Evolutionary conservation across 2,329 filamentous ascomycete genomes (phyloP).

Genomic region (Claviceps spartinae): DNA sequence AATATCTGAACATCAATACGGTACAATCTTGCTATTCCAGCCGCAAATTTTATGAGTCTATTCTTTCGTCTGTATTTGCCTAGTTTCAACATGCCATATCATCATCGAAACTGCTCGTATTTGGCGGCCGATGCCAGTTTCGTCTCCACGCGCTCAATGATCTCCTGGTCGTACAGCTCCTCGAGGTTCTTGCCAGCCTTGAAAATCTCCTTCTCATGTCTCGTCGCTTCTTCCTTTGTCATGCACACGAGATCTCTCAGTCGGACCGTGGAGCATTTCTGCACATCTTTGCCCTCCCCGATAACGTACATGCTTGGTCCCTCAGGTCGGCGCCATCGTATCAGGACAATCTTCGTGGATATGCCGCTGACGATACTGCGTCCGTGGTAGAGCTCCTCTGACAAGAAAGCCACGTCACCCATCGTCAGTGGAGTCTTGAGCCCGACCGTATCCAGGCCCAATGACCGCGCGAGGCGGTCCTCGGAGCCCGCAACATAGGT

Average conservation of each 20-base stretch:
- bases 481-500: slow-evolving; percentile 63
- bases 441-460: slow-evolving; percentile 36
- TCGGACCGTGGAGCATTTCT: slow-evolving; percentile 59
- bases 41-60: no score
- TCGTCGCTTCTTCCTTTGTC: slow-evolving; percentile 78
- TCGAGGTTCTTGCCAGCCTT: slow-evolving; percentile 52
- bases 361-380: slow-evolving; percentile 74
- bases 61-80: not conserved
- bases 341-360: slow-evolving; percentile 63
- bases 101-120: slow-evolving; percentile 38
- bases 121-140: slow-evolving; percentile 53
- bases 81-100: not conserved
- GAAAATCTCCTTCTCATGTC: slow-evolving; percentile 70
- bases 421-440: slow-evolving; percentile 66
- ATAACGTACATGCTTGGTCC: slow-evolving; percentile 43
- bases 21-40: no score
- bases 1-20: not conserved
- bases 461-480: slow-evolving; percentile 52
- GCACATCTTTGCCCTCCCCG: slow-evolving; percentile 53
- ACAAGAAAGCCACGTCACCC: slow-evolving; percentile 73
- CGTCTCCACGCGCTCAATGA: slow-evolving; percentile 52
- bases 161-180: slow-evolving; percentile 59
- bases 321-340: slow-evolving; percentile 61
- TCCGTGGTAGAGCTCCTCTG: slow-evolving; percentile 79
- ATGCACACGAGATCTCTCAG: slow-evolving; percentile 70